These are phyloP conservation scores for maize (Zea mays) DNA, from an alignment of 176 grass and related monocot genomes.

Conservation along the genomic window Zm-B73-REFERENCE-NAM-5.0 NC_050103.1:22987001-22987500, in stretches of 20 bases:
- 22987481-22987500: too few species aligned
- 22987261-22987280: slow-evolving; percentile 38
- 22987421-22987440: slow-evolving; percentile 13
- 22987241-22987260: slow-evolving; percentile 33
- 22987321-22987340: slow-evolving; percentile 66
- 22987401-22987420: slow-evolving; percentile 16
- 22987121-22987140: not conserved
- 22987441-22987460: not conserved
- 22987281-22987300: slow-evolving; percentile 99
- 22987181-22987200: slow-evolving; percentile 12
- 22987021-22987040: not conserved
- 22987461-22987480: slow-evolving; percentile 23
- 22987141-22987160: not conserved
- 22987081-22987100: not conserved
- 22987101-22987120: not conserved
- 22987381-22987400: slow-evolving; percentile 9
- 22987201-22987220: not conserved
- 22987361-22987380: slow-evolving; percentile 99
- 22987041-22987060: not conserved
- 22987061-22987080: not conserved
- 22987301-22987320: slow-evolving; percentile 78
- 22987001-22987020: not conserved
- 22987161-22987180: not conserved
- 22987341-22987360: slow-evolving; percentile 99
- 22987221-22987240: not conserved